A percentile compares a stretch with the other conserved stretches of the same genome.
Evolutionary conservation across 768 basidiomycete genomes (phyloP).

Genomic region (Suillus sp.): DNA sequence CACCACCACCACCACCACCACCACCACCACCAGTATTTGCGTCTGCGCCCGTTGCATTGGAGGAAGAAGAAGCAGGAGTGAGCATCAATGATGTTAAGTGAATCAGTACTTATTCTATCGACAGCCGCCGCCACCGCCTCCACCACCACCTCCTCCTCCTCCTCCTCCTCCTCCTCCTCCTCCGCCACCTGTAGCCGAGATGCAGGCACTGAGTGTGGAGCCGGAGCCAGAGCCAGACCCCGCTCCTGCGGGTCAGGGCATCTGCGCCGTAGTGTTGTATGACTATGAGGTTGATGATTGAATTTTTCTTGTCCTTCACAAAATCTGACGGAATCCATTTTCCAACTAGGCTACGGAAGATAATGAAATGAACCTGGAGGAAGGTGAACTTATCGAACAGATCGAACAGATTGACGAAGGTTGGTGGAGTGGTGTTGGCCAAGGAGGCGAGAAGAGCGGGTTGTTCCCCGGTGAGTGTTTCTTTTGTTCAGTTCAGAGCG

Average conservation of each 20-base stretch:
- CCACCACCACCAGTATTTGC: slow-evolving; percentile 38
- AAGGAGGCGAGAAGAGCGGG: slow-evolving; percentile 66
- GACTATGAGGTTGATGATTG: slow-evolving; percentile 63
- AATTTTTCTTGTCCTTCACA: not conserved
- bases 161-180: slow-evolving; percentile 51
- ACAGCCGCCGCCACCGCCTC: slow-evolving; percentile 38
- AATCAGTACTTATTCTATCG: slow-evolving; percentile 21
- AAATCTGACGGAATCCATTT: not conserved
- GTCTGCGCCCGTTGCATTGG: slow-evolving; percentile 28
- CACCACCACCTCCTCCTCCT: slow-evolving; percentile 32
- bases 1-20: slow-evolving; percentile 37
- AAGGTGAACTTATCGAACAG: slow-evolving; percentile 81
- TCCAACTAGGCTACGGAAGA: slow-evolving; percentile 68
- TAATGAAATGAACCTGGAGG: slow-evolving; percentile 78
- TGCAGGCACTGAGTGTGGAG: slow-evolving; percentile 30
- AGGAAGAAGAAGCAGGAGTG: slow-evolving; percentile 20
- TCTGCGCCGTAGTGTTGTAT: slow-evolving; percentile 76
- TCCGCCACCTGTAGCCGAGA: slow-evolving; percentile 42
- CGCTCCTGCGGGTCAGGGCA: slow-evolving; percentile 40
- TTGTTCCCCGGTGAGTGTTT: slow-evolving; percentile 74
- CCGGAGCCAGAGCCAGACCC: slow-evolving; percentile 41
- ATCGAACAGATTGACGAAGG: slow-evolving; percentile 86
- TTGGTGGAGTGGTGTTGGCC: slow-evolving; percentile 87
- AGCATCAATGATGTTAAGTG: not conserved
- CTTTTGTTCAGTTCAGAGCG: not conserved